A percentile compares a stretch with the other conserved stretches of the same genome.
Evolutionary conservation across 768 basidiomycete species (phyloP).

Genomic region (Boletus rex-veris): DNA sequence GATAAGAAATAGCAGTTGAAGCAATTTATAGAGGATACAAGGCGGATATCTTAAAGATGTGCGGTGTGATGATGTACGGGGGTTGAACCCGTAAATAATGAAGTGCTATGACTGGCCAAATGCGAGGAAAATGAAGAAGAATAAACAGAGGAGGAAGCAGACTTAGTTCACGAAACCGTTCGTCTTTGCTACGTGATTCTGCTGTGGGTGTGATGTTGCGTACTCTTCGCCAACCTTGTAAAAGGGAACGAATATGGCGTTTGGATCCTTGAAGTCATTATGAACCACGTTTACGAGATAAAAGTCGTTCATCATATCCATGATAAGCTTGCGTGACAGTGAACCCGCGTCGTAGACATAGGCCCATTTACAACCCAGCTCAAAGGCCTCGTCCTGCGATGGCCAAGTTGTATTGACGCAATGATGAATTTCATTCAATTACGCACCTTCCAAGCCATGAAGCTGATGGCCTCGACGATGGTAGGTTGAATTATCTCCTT

Average conservation of each 20-base stretch:
- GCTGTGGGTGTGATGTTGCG: constrained; percentile 36
- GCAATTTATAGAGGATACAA: constrained; percentile 11
- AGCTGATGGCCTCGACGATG: constrained; percentile 94
- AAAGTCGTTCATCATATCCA: constrained; percentile 72
- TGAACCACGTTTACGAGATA: constrained; percentile 95
- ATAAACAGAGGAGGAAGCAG: not conserved
- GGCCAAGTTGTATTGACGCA: not conserved
- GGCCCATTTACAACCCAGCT: constrained; percentile 90
- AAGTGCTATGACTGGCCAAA: constrained; percentile 22
- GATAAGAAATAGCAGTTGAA: constrained; percentile 30
- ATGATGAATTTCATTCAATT: not conserved
- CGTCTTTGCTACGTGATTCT: constrained; percentile 26
- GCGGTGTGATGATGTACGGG: constrained; percentile 51
- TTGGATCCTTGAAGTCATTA: constrained; percentile 85
- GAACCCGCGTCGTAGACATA: constrained; percentile 78
- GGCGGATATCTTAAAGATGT: constrained; percentile 20
- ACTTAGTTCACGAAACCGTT: constrained; percentile 38
- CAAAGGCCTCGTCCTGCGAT: constrained; percentile 85
- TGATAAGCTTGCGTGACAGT: constrained; percentile 69
- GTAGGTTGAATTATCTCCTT: constrained; percentile 97
- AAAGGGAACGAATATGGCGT: constrained; percentile 88
- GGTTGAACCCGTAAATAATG: constrained; percentile 77
- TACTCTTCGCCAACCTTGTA: constrained; percentile 69
- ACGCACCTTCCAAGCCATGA: constrained; percentile 95
- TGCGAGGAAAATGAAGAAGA: not conserved